Base-by-base conservation (phyloP, 352 stramenopile species). In the Globisporangium megalacanthum region DNA sequence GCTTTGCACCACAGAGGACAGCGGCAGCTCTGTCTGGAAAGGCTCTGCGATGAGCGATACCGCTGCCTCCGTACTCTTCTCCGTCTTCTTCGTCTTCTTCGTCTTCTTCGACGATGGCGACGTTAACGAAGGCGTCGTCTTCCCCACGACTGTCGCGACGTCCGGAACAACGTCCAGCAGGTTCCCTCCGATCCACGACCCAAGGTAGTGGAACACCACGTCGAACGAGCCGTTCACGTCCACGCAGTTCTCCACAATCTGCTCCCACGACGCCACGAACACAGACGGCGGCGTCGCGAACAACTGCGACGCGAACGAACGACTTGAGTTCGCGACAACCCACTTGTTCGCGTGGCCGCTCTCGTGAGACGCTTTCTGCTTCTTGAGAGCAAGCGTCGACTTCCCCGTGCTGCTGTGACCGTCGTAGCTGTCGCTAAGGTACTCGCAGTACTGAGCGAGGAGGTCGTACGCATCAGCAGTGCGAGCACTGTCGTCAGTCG, bases 141-240 rank as follows among this genome's bases (percentile, higher is more conserved):
- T 59, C 8, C 22, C 19, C 9, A 22, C 25, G 13, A 55, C 25
- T 4, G 35, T 39, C 15, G 49, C 15, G 44, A 29, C 15, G 31
- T 17, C 10, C 46, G 42, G 48, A 14, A 61, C 54, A 19, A 54
- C 41, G 13, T 52, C 46, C 25, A 79, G 9, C n/a, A 88, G 60
- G 58, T 83, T 70, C 13, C 78, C 52, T 15, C 82, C 64, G 51
- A 68, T 70, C 36, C 64, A 71, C 14, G 66, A 64, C 17, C 61
- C 66, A n/a, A 91, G 48, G 59, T 84, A 91, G 31, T 88, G 69
- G 31, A 81, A 56, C 14, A 86, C 56, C 25, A 62, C 68, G 0
- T 58, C 58, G n/a, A 71, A 77, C 0, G 73, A 68, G 7, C 73
- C 66, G 0, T 31, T 65, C 37, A 77, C 48, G 6, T 67, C 54